These are phyloP conservation scores for Ceratocystis eucalypticola DNA, from an alignment of 2,329 filamentous ascomycete genomes.

Conservation along the genomic window DNA sequence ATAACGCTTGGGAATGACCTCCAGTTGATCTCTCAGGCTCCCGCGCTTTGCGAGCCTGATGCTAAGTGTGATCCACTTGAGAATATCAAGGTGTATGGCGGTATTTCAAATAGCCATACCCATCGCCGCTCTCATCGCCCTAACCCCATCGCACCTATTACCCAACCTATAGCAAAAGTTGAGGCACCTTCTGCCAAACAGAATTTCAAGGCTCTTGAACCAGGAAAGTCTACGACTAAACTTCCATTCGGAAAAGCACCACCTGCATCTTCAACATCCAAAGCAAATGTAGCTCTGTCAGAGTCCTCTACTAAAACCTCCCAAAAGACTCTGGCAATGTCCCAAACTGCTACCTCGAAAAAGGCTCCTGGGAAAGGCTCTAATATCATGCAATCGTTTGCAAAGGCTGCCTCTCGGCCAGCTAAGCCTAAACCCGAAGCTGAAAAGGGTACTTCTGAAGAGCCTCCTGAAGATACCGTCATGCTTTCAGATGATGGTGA, in stretches of 20 bases:
- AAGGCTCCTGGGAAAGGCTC: conserved; percentile 26
- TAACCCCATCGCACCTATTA: not conserved
- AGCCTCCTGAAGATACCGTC: conserved; percentile 23
- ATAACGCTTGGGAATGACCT: conserved; percentile 45
- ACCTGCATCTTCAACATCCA: not conserved
- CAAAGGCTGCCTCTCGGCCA: conserved; percentile 39
- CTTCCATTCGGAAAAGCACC: conserved; percentile 9
- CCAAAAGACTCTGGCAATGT: not conserved
- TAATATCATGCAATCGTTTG: conserved; percentile 67
- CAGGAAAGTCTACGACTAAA: not conserved
- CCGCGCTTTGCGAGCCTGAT: not conserved
- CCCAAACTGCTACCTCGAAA: not conserved
- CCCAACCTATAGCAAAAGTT: not conserved
- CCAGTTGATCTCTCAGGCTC: conserved; percentile 10
- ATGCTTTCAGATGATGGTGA: conserved; percentile 31
- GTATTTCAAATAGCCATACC: conserved; percentile 9
- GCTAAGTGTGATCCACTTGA: conserved; percentile 5
- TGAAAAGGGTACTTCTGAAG: conserved; percentile 18
- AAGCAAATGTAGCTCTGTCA: not conserved
- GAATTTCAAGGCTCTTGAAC: not conserved
- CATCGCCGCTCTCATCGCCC: conserved; percentile 4
- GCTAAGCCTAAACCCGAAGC: conserved; percentile 36
- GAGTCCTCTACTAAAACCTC: not conserved
- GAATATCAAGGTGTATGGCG: conserved; percentile 11
- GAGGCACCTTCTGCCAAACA: not conserved